Evolutionary conservation across 2,329 filamentous ascomycete species (phyloP).

Genomic region (Plectosphaerella sp.): DNA sequence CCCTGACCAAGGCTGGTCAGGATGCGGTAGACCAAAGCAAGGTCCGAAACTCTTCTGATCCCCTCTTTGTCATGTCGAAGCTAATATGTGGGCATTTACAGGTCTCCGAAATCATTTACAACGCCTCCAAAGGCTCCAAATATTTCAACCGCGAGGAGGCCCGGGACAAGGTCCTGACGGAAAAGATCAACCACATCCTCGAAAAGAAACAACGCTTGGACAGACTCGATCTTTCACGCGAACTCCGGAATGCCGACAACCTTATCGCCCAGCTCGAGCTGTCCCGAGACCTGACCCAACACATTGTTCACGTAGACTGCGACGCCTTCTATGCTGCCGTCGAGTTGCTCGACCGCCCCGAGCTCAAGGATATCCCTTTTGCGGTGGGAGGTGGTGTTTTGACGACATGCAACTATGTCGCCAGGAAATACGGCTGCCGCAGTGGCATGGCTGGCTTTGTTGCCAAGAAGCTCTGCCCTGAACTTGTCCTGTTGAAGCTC

Average conservation of each 20-base stretch:
- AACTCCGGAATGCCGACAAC: constrained; percentile 74
- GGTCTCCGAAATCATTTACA: constrained; percentile 96
- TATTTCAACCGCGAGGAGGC: constrained; percentile 90
- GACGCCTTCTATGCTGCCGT: constrained; percentile 98
- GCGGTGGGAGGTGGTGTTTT: constrained; percentile 72
- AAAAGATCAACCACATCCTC: constrained; percentile 79
- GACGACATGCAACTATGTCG: constrained; percentile 78
- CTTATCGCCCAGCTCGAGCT: constrained; percentile 76
- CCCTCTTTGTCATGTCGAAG: neutral
- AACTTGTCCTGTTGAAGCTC: constrained; percentile 74
- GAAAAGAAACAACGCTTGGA: constrained; percentile 72
- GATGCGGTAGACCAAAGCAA: constrained; percentile 90
- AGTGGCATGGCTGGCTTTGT: constrained; percentile 97
- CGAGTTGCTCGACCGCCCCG: constrained; percentile 77
- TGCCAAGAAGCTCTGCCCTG: constrained; percentile 87
- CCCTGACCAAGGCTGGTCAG: constrained; percentile 89
- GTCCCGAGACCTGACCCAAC: constrained; percentile 74
- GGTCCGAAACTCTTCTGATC: constrained; percentile 31
- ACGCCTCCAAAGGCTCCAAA: constrained; percentile 92
- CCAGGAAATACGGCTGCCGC: constrained; percentile 82
- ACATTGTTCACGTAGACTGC: constrained; percentile 89
- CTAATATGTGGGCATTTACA: constrained; percentile 19
- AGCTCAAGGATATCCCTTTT: constrained; percentile 82
- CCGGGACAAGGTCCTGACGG: constrained; percentile 75
- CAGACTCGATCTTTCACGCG: constrained; percentile 66